phyloP scores from a whole-genome alignment of 1,284 basidiomycete genomes.

The Cutaneotrichosporon curvatum region DNA sequence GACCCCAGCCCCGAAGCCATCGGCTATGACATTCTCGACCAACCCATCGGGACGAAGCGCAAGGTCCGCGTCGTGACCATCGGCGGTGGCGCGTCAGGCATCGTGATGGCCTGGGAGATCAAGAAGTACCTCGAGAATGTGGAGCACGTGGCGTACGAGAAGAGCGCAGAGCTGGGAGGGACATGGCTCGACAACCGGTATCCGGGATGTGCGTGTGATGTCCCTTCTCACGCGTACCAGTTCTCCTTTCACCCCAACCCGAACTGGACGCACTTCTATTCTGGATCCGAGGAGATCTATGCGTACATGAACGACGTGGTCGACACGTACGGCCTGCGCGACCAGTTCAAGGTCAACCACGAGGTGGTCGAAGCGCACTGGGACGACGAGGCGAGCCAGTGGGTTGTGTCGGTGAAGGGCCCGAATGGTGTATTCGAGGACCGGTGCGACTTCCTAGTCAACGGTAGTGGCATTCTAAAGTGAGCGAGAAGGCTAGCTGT shows the following conservation, averaged over 20 bases:
- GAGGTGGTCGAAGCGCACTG: slow-evolving; percentile 25
- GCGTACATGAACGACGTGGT: slow-evolving; percentile 26
- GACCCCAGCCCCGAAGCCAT: slow-evolving; percentile 5
- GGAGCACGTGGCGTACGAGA: slow-evolving; percentile 10
- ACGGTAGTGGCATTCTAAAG: slow-evolving; percentile 24
- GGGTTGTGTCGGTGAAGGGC: slow-evolving; percentile 21
- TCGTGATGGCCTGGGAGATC: slow-evolving; percentile 13
- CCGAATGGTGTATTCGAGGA: slow-evolving; percentile 15
- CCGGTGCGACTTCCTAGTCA: slow-evolving; percentile 31
- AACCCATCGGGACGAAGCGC: slow-evolving; percentile 6
- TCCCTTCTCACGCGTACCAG: slow-evolving; percentile 29
- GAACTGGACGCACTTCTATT: slow-evolving; percentile 25
- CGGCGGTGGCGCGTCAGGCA: slow-evolving; percentile 12
- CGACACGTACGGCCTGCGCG: slow-evolving; percentile 21
- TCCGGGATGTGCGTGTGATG: slow-evolving; percentile 31
- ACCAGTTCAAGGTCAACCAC: slow-evolving; percentile 28
- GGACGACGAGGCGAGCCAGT: slow-evolving; percentile 21
- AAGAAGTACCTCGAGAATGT: slow-evolving; percentile 9
- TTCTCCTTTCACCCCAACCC: slow-evolving; percentile 24
- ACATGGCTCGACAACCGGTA: slow-evolving; percentile 19
- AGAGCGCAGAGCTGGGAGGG: slow-evolving; percentile 9
- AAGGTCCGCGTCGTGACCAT: slow-evolving; percentile 8
- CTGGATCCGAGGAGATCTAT: slow-evolving; percentile 25
- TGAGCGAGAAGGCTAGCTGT: slow-evolving; percentile 8
- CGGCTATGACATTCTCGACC: slow-evolving; percentile 8